Evolutionary conservation across 2,329 filamentous ascomycete genomes (phyloP).

Genomic region (Chalaropsis thielavioides): DNA sequence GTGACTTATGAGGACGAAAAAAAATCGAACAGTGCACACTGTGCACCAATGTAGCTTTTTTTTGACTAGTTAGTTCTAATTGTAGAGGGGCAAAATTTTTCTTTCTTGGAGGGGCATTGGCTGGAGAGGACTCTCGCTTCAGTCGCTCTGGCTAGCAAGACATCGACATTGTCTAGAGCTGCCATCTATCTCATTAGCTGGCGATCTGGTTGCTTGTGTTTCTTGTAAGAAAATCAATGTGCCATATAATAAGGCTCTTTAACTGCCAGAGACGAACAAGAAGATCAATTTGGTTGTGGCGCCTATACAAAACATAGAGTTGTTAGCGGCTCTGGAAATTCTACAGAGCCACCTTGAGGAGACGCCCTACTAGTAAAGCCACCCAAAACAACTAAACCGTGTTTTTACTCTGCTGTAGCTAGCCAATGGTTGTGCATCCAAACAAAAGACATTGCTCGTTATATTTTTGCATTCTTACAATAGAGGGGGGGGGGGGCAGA

Average conservation of each 20-base stretch:
- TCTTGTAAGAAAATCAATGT: background rate
- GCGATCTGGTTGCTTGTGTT: background rate
- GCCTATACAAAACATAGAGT: too few species aligned
- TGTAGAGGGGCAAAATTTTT: constrained; percentile 11
- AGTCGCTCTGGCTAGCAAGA: background rate
- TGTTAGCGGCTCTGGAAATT: too few species aligned
- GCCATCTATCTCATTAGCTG: background rate
- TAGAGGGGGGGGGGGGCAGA: background rate
- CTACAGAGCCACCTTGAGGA: background rate
- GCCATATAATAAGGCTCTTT: background rate
- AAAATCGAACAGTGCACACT: constrained; percentile 18
- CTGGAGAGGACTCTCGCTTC: background rate
- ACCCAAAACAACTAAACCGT: background rate
- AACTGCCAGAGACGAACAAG: background rate
- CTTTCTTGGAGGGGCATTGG: background rate
- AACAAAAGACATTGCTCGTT: background rate
- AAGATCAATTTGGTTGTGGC: background rate
- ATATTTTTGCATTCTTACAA: background rate
- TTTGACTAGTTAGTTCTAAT: constrained; percentile 3
- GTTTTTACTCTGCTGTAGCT: background rate
- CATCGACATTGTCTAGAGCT: background rate
- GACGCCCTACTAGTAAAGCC: background rate
- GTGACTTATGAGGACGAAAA: constrained; percentile 16
- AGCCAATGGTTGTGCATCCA: background rate
- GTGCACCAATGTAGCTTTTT: constrained; percentile 15